phyloP scores from a whole-genome alignment of 202 grass and related monocot species.

The Carex sylvatica region DNA sequence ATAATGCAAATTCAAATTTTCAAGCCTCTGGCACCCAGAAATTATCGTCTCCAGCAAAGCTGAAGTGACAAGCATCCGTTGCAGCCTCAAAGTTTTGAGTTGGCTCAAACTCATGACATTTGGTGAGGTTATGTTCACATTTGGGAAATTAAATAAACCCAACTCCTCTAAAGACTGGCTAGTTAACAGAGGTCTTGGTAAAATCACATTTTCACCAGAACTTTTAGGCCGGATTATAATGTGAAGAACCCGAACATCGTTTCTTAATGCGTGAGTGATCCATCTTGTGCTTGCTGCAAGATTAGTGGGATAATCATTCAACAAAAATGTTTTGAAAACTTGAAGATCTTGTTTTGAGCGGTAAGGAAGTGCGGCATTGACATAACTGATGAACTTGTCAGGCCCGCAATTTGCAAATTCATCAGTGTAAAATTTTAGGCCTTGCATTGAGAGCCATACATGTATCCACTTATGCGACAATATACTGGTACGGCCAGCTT shows the following conservation, averaged over 20 bases:
- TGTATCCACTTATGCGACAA: slow-evolving; percentile 18
- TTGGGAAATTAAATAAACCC: slow-evolving; percentile 15
- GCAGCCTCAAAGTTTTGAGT: slow-evolving; percentile 15
- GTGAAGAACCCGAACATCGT: slow-evolving; percentile 15
- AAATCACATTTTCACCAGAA: slow-evolving; percentile 11
- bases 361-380: slow-evolving; percentile 12
- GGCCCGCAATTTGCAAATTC: neutral
- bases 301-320: neutral
- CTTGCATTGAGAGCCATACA: slow-evolving; percentile 18
- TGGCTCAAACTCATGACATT: slow-evolving; percentile 13
- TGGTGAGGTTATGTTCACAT: slow-evolving; percentile 10
- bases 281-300: slow-evolving; percentile 14
- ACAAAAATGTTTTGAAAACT: slow-evolving; percentile 14
- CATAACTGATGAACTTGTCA: neutral
- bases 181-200: slow-evolving; percentile 8
- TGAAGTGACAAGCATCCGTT: slow-evolving; percentile 1
- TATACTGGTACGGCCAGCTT: slow-evolving; percentile 5
- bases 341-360: slow-evolving; percentile 22
- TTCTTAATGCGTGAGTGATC: slow-evolving; percentile 15
- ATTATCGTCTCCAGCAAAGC: neutral
- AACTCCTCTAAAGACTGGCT: slow-evolving; percentile 5
- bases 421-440: slow-evolving; percentile 1
- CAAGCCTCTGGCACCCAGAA: slow-evolving; percentile 5
- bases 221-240: slow-evolving; percentile 19
- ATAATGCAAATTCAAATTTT: slow-evolving; percentile 23